A percentile compares a stretch with the other conserved stretches of the same genome.
phyloP scores from a whole-genome alignment of 176 grass and related monocot species.

The Ensete glaucum region DNA sequence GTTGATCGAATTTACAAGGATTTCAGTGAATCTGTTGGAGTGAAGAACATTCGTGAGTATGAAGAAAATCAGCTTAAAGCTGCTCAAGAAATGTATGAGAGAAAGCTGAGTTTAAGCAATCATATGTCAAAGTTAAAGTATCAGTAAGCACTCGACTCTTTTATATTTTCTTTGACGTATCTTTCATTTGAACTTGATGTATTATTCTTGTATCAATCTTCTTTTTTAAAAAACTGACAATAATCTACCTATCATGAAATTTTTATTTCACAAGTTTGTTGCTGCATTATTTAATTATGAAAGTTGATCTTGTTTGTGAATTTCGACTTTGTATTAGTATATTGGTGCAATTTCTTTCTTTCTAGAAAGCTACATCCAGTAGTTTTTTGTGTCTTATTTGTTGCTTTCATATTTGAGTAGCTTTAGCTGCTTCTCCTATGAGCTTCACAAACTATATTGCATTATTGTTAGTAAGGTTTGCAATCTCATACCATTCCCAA shows the following conservation, averaged over 20 bases:
- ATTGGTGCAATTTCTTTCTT: too few relatives aligned
- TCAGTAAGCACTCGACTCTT: conserved; percentile 56
- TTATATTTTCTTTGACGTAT: background rate
- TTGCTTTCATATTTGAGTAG: too few relatives aligned
- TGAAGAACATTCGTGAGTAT: conserved; percentile 94
- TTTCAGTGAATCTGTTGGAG: conserved; percentile 91
- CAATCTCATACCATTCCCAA: too few relatives aligned
- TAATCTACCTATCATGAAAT: background rate
- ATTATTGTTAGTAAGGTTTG: too few relatives aligned
- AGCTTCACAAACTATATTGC: too few relatives aligned
- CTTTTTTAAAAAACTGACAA: background rate
- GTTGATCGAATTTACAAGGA: conserved; percentile 82
- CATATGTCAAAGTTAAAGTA: conserved; percentile 99
- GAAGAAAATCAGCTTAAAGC: conserved; percentile 91
- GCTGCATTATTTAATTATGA: too few relatives aligned
- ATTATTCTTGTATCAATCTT: background rate
- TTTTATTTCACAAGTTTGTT: too few relatives aligned
- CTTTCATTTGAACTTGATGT: background rate
- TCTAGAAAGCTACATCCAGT: too few relatives aligned
- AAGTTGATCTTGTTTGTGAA: too few relatives aligned
- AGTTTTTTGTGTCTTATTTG: too few relatives aligned
- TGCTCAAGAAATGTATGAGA: conserved; percentile 75
- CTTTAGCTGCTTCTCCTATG: too few relatives aligned
- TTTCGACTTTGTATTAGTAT: too few relatives aligned
- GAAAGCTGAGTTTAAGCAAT: conserved; percentile 69